Conservation (phyloP, 495 filamentous ascomycete species). For the Amniculicola lignicola region DNA sequence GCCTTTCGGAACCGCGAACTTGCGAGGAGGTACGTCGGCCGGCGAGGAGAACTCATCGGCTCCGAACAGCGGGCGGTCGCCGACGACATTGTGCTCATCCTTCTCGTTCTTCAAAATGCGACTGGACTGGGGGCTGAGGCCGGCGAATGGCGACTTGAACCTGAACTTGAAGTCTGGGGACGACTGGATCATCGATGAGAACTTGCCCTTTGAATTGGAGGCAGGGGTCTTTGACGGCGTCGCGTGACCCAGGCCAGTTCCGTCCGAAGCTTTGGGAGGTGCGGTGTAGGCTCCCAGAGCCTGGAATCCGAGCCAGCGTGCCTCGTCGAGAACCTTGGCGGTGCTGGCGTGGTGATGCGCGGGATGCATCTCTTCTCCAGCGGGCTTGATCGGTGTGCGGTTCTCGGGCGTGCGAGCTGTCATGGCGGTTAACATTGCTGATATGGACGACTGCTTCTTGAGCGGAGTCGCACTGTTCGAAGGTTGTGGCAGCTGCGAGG, state of each 20-base stretch:
- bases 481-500: conserved; percentile 21
- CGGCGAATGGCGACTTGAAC: conserved; percentile 54
- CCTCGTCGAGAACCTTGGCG: conserved; percentile 40
- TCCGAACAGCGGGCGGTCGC: conserved; percentile 12
- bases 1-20: conserved; percentile 73
- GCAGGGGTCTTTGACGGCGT: conserved; percentile 36
- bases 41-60: conserved; percentile 21
- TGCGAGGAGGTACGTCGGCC: conserved; percentile 53
- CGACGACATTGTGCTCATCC: conserved; percentile 51
- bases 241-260: conserved; percentile 25
- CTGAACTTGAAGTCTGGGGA: conserved; percentile 76
- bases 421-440: neutral
- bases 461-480: conserved; percentile 4
- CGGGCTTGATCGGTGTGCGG: conserved; percentile 37
- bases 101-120: conserved; percentile 65
- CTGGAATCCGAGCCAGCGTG: conserved; percentile 41
- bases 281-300: conserved; percentile 39
- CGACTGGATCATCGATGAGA: conserved; percentile 39
- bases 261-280: conserved; percentile 34
- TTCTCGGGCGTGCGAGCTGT: conserved; percentile 36
- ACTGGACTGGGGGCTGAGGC: conserved; percentile 67
- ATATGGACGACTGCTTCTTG: conserved; percentile 8
- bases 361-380: conserved; percentile 42
- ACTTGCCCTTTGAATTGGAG: conserved; percentile 17
- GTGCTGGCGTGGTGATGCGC: conserved; percentile 39